Percentiles rank a stretch among this genome's conserved stretches.
phyloP scores from a whole-genome alignment of 129 eudicot genomes.

The Apium graveolens region DNA sequence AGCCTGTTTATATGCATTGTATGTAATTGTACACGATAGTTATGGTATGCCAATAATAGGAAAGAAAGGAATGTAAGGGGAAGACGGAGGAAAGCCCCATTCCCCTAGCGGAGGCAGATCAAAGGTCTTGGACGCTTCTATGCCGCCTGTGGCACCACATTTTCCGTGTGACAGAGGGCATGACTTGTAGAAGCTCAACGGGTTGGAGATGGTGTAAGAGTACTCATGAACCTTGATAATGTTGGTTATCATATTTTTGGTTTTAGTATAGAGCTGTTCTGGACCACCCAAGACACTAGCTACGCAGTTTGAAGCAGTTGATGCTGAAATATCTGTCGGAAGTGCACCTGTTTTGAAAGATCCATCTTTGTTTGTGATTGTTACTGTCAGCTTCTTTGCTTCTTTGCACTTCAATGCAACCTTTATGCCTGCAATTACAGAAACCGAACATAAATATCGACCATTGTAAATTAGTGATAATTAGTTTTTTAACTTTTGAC shows the following conservation, averaged over 20 bases:
- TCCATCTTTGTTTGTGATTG: conserved; percentile 56
- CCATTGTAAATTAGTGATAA: neutral
- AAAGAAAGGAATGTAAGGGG: conserved; percentile 58
- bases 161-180: conserved; percentile 41
- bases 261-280: conserved; percentile 38
- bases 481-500: no score
- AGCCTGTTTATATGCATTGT: neutral
- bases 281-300: conserved; percentile 82
- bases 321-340: conserved; percentile 26
- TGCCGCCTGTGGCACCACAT: conserved; percentile 21
- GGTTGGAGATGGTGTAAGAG: conserved; percentile 40
- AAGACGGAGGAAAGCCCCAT: conserved; percentile 78
- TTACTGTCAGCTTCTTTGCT: conserved; percentile 44
- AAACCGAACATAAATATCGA: neutral
- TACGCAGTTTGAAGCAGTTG: conserved; percentile 29
- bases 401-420: conserved; percentile 57
- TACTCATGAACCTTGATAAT: conserved; percentile 24
- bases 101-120: conserved; percentile 69
- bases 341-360: conserved; percentile 41
- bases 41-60: conserved; percentile 89
- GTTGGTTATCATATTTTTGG: conserved; percentile 29
- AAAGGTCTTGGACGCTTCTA: conserved; percentile 54
- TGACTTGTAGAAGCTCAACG: conserved; percentile 53
- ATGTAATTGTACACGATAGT: neutral
- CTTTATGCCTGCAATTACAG: conserved; percentile 38